These are phyloP conservation scores for Daphne laureola DNA, from an alignment of 441 rosid genomes.

Conservation along the genomic window DNA sequence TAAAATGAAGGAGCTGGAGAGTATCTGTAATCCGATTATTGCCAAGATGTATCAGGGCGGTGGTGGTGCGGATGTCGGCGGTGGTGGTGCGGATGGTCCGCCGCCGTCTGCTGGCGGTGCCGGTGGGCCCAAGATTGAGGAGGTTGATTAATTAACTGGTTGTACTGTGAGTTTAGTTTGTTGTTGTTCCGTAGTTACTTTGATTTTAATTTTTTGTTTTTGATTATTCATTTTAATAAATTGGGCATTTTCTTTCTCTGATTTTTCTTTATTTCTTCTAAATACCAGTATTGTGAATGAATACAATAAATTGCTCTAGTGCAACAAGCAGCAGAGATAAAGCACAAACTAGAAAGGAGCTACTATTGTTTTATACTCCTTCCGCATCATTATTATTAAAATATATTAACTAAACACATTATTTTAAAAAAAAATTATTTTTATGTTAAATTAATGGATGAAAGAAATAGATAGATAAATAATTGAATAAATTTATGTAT, in stretches of 20 bases:
- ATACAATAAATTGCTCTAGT: too few relatives aligned
- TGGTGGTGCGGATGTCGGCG: conserved; percentile 13
- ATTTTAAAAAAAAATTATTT: too few relatives aligned
- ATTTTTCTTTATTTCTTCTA: neutral
- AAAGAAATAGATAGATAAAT: too few relatives aligned
- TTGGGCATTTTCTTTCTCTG: neutral
- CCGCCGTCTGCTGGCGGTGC: conserved; percentile 18
- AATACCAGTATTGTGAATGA: neutral
- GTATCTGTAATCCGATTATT: conserved; percentile 24
- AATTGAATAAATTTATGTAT: too few relatives aligned
- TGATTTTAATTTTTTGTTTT: neutral
- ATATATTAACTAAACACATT: too few relatives aligned
- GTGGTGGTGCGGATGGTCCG: conserved; percentile 7
- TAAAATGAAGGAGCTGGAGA: conserved; percentile 29
- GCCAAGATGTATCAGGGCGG: conserved; percentile 26
- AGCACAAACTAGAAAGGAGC: too few relatives aligned
- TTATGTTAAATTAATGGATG: too few relatives aligned
- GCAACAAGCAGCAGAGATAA: too few relatives aligned
- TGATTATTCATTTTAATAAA: conserved; percentile 7
- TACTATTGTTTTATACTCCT: too few relatives aligned
- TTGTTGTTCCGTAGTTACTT: too few relatives aligned
- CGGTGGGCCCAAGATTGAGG: conserved; percentile 27
- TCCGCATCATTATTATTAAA: too few relatives aligned
- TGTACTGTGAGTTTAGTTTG: too few relatives aligned
- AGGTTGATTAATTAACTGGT: conserved; percentile 17